A percentile compares a stretch with the other conserved stretches of the same genome.
phyloP scores from a whole-genome alignment of 2,329 filamentous ascomycete genomes.

The Hypoxylon sp. region DNA sequence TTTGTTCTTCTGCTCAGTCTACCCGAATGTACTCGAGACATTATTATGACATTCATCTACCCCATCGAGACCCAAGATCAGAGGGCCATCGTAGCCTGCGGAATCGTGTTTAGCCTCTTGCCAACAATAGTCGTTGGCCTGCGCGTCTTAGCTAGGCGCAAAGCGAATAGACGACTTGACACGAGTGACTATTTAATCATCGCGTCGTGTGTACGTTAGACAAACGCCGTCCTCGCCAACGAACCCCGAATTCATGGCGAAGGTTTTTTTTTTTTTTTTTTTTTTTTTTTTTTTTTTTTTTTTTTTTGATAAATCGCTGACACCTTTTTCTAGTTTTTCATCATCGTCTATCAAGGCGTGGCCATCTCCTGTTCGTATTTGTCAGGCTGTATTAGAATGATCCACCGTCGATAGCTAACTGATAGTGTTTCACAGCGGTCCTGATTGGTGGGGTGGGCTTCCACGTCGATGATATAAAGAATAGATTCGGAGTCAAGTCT shows the following conservation, averaged over 20 bases:
- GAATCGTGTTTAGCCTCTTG: conserved; percentile 45
- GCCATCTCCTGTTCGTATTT: conserved; percentile 41
- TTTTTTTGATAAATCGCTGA: conserved; percentile 14
- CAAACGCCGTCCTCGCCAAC: not conserved
- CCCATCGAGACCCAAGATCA: conserved; percentile 45
- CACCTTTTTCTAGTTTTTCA: conserved; percentile 28
- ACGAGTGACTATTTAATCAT: conserved; percentile 49
- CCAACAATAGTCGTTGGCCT: conserved; percentile 43
- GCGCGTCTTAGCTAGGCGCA: conserved; percentile 47
- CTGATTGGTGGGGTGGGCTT: conserved; percentile 46
- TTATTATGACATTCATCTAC: conserved; percentile 47
- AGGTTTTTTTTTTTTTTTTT: too few species aligned
- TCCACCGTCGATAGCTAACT: conserved; percentile 19
- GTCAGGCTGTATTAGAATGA: not conserved
- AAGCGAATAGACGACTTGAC: conserved; percentile 45
- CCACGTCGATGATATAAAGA: conserved; percentile 43
- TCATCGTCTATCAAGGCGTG: conserved; percentile 42
- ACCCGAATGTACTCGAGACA: conserved; percentile 28
- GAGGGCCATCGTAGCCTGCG: conserved; percentile 42
- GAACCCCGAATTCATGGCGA: not conserved
- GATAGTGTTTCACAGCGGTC: conserved; percentile 38
- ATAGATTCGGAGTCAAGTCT: conserved; percentile 38
- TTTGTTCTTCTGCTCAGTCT: conserved; percentile 5
- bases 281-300: too few species aligned
- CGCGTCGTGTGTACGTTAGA: conserved; percentile 45